Conservation (phyloP, 73 alveolate genomes). For the Diophrys appendiculata region DNA sequence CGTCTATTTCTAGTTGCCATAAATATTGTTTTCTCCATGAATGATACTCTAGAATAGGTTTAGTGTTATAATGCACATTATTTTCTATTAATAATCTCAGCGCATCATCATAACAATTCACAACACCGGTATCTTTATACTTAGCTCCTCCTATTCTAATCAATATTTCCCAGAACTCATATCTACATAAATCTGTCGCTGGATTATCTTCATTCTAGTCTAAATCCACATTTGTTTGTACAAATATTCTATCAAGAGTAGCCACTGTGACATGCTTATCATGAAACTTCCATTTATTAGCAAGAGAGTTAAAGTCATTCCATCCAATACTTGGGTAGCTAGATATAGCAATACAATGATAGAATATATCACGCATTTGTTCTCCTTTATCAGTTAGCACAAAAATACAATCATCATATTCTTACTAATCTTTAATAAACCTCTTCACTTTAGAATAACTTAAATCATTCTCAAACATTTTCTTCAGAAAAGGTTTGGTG, state of each 20-base stretch:
- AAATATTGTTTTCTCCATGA: conserved; percentile 37
- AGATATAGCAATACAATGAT: conserved; percentile 28
- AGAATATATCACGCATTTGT: conserved; percentile 35
- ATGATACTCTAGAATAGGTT: no score
- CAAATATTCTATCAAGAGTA: conserved; percentile 54
- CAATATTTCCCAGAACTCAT: conserved; percentile 51
- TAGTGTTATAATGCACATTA: background rate
- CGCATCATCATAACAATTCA: conserved; percentile 10
- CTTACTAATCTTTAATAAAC: conserved; percentile 4
- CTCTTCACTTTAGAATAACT: conserved; percentile 15
- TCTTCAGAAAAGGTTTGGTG: conserved; percentile 19
- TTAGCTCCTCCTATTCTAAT: conserved; percentile 43
- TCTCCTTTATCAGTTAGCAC: no score
- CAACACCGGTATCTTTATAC: background rate
- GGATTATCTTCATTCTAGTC: conserved; percentile 57
- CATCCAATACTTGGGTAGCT: conserved; percentile 54
- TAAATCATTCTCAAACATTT: conserved; percentile 7
- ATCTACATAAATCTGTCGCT: conserved; percentile 56
- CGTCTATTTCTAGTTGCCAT: conserved; percentile 45
- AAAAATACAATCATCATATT: no score
- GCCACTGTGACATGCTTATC: conserved; percentile 34
- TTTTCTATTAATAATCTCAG: background rate
- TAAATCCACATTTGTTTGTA: conserved; percentile 49
- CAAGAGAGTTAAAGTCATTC: conserved; percentile 51
- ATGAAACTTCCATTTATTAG: conserved; percentile 41